phyloP scores from a whole-genome alignment of 768 basidiomycete genomes.

The Porpolomopsis calyptriformis region DNA sequence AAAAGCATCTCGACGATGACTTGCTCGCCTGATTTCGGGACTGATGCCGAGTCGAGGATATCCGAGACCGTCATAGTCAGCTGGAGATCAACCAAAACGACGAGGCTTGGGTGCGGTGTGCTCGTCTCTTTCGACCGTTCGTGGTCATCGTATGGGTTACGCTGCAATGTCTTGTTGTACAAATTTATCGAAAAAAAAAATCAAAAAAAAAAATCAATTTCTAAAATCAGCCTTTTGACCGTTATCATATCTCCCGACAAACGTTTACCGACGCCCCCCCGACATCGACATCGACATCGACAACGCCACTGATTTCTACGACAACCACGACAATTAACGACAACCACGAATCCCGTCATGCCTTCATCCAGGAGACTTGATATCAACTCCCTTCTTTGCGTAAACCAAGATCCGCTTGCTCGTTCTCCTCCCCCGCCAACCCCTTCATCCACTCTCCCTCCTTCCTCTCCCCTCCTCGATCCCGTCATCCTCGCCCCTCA shows the following conservation, averaged over 20 bases:
- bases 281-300: constrained; percentile 3
- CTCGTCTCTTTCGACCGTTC: constrained; percentile 38
- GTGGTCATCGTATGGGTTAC: constrained; percentile 54
- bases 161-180: constrained; percentile 93
- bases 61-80: constrained; percentile 73
- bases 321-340: background rate
- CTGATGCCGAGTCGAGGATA: constrained; percentile 69
- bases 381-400: constrained; percentile 65
- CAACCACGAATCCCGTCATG: constrained; percentile 28
- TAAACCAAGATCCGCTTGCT: constrained; percentile 25
- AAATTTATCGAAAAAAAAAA: constrained; percentile 22
- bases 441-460: constrained; percentile 1
- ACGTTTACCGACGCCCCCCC: background rate
- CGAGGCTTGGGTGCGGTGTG: constrained; percentile 86
- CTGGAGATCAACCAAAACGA: constrained; percentile 60
- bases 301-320: background rate
- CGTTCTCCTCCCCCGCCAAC: constrained; percentile 12
- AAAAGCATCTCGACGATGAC: constrained; percentile 90
- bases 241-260: constrained; percentile 1
- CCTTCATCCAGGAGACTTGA: constrained; percentile 60
- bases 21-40: constrained; percentile 53
- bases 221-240: background rate
- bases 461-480: background rate
- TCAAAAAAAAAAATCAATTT: constrained; percentile 11
- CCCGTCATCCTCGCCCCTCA: background rate